phyloP scores from a whole-genome alignment of 495 filamentous ascomycete species.

The Neurospora sublineolata region DNA sequence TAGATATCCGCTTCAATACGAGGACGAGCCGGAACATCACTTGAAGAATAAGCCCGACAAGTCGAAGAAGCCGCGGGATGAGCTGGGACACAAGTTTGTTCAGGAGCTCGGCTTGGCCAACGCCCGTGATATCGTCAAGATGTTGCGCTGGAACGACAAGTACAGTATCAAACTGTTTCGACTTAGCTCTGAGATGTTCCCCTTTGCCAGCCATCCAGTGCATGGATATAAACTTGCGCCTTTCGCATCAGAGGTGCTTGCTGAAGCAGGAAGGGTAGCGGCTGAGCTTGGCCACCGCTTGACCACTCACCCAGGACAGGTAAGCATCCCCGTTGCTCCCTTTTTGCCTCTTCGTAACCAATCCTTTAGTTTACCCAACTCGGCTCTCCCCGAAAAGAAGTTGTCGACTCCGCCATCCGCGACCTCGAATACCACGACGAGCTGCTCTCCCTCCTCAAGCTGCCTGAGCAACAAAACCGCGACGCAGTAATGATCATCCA shows the following conservation, averaged over 20 bases:
- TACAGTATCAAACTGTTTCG: conserved; percentile 91
- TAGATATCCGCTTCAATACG: conserved; percentile 65
- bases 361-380: conserved; percentile 65
- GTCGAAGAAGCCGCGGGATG: conserved; percentile 47
- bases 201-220: conserved; percentile 77
- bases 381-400: conserved; percentile 62
- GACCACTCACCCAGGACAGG: conserved; percentile 82
- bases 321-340: conserved; percentile 10
- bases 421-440: conserved; percentile 89
- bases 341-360: conserved; percentile 2
- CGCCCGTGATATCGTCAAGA: conserved; percentile 68
- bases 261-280: conserved; percentile 63
- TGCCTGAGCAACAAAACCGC: conserved; percentile 69
- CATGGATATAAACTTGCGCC: conserved; percentile 82
- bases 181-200: conserved; percentile 91
- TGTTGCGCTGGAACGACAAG: conserved; percentile 86
- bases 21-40: conserved; percentile 61
- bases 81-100: conserved; percentile 56
- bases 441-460: conserved; percentile 62
- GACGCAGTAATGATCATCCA: conserved; percentile 94
- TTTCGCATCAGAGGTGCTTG: conserved; percentile 71
- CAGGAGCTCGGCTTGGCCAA: conserved; percentile 72
- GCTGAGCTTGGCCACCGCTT: conserved; percentile 76
- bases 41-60: conserved; percentile 77
- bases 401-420: conserved; percentile 62